Conservation (phyloP, 371 early-diverging fungal genomes). For the Mortierella polycephala region DNA sequence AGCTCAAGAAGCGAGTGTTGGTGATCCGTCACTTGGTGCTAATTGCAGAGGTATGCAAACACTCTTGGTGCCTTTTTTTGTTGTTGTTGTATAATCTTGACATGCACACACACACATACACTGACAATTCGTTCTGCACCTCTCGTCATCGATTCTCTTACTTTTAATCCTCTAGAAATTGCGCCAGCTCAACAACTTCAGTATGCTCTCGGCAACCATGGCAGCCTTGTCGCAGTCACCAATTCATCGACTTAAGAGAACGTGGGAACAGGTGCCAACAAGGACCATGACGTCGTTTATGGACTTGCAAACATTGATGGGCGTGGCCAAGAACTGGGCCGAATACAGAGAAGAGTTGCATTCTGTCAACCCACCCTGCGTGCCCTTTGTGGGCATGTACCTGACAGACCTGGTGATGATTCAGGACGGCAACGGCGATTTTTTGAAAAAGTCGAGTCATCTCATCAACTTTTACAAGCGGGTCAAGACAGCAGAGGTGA, state of each 20-base stretch:
- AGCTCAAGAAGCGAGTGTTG: conserved; percentile 80
- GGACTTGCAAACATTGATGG: conserved; percentile 73
- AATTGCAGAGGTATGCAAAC: conserved; percentile 76
- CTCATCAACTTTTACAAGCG: conserved; percentile 93
- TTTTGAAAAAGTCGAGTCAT: conserved; percentile 62
- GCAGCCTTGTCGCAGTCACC: conserved; percentile 92
- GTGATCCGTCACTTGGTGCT: conserved; percentile 87
- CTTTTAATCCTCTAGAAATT: conserved; percentile 59
- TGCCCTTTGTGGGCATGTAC: conserved; percentile 92
- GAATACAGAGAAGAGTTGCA: conserved; percentile 89
- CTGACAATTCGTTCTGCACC: not conserved
- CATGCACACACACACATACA: not conserved
- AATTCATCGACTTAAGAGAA: conserved; percentile 87
- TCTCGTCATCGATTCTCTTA: too few species aligned
- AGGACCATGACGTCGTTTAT: conserved; percentile 66
- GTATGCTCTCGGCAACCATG: conserved; percentile 90
- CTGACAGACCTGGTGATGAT: conserved; percentile 94
- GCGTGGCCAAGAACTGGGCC: conserved; percentile 84
- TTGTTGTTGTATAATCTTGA: not conserved
- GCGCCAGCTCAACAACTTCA: conserved; percentile 88
- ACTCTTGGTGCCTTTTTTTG: not conserved
- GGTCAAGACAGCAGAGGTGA: conserved; percentile 86
- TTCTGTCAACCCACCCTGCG: conserved; percentile 88
- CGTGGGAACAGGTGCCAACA: conserved; percentile 82
- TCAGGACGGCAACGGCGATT: conserved; percentile 91